Evolutionary conservation across 106 monocot genomes (phyloP).

Genomic region (Dendrobium huoshanense): DNA sequence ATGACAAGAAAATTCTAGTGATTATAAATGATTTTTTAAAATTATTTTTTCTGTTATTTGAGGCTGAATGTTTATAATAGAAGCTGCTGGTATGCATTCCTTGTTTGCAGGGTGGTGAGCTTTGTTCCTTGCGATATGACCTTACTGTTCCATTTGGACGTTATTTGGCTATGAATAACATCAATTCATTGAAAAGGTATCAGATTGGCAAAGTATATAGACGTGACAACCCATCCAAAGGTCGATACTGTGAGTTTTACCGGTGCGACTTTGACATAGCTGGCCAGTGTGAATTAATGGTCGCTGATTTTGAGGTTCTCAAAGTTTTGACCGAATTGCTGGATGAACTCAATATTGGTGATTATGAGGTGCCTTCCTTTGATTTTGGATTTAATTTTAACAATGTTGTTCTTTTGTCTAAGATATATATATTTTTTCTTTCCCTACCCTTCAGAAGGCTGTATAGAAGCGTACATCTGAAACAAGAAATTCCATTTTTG

Average conservation of each 20-base stretch:
- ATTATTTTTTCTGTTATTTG: too few species aligned
- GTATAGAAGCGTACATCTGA: too few species aligned
- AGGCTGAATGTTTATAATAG: too few species aligned
- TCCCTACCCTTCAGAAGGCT: too few species aligned
- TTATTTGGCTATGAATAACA: conserved; percentile 80
- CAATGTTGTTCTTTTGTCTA: background rate
- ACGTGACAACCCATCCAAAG: conserved; percentile 96
- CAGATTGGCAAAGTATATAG: conserved; percentile 97
- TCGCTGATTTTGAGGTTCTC: conserved; percentile 91
- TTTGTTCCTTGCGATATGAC: too few species aligned
- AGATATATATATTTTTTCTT: too few species aligned
- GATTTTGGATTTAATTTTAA: background rate
- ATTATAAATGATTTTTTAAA: too few species aligned
- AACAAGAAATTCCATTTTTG: too few species aligned
- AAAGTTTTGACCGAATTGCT: conserved; percentile 79
- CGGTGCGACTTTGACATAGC: conserved; percentile 98
- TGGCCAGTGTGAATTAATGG: conserved; percentile 84
- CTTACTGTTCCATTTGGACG: too few species aligned
- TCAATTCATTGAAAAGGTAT: conserved; percentile 76
- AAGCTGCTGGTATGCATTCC: too few species aligned
- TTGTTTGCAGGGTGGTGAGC: too few species aligned
- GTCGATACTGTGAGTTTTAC: conserved; percentile 96
- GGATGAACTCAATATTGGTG: conserved; percentile 72
- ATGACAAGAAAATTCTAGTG: too few species aligned
- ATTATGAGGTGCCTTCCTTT: conserved; percentile 62